Percentiles rank a stretch among this genome's conserved stretches.
phyloP scores from a whole-genome alignment of 108 stramenopile genomes.

The Mayamaea pseudoterrestris region DNA sequence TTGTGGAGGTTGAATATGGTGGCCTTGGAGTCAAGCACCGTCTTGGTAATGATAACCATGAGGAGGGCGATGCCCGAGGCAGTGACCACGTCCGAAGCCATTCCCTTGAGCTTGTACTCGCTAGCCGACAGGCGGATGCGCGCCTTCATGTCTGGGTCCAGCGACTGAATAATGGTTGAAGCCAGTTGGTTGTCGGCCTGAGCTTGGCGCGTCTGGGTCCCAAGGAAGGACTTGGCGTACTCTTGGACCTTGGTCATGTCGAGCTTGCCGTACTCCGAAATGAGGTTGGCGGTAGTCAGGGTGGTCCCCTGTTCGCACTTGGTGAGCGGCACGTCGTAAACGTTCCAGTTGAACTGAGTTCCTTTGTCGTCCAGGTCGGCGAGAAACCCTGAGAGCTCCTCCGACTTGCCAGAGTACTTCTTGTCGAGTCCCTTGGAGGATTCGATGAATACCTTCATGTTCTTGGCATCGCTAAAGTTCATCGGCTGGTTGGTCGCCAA shows the following conservation, averaged over 20 bases:
- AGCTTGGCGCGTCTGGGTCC: neutral
- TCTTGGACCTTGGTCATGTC: neutral
- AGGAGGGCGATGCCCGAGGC: slow-evolving; percentile 6
- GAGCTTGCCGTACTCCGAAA: neutral
- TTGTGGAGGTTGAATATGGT: slow-evolving; percentile 7
- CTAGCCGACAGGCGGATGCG: neutral
- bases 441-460: no score
- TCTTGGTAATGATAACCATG: slow-evolving; percentile 16
- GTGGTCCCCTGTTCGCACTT: no score
- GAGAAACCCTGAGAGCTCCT: no score
- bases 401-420: no score
- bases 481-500: no score
- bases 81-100: neutral
- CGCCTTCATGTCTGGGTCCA: neutral
- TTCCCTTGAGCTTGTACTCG: neutral
- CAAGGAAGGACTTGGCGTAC: neutral
- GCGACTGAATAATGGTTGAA: neutral
- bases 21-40: slow-evolving; percentile 12
- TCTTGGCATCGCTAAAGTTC: no score
- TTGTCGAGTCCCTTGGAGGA: no score
- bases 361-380: slow-evolving; percentile 16
- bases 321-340: no score
- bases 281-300: no score
- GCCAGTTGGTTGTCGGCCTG: neutral
- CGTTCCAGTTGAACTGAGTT: no score